Evolutionary conservation across 2,329 filamentous ascomycete species (phyloP).

Genomic region (Mycosphaerella arachidis): DNA sequence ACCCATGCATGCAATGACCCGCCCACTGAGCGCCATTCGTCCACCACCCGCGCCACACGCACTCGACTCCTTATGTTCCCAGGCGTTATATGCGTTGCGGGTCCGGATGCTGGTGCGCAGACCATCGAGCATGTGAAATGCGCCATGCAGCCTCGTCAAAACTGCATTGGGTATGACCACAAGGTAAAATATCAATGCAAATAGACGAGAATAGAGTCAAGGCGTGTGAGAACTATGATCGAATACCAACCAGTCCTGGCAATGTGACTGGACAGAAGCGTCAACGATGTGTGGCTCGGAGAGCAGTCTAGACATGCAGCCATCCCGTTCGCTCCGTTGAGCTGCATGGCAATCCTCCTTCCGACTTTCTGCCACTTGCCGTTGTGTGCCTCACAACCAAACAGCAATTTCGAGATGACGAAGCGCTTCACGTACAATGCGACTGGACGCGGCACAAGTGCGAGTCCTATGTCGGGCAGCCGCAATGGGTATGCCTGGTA

Average conservation of each 20-base stretch:
- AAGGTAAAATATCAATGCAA: not conserved
- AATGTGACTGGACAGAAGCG: not conserved
- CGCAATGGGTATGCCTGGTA: not conserved
- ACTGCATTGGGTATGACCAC: not conserved
- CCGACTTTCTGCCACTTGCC: not conserved
- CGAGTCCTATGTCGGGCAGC: not conserved
- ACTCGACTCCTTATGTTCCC: not conserved
- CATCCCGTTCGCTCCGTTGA: not conserved
- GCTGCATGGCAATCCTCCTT: constrained; percentile 2
- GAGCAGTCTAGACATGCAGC: not conserved
- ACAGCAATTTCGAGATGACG: constrained; percentile 7
- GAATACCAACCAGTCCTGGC: not conserved
- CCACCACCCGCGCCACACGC: not conserved
- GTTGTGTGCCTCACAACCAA: constrained; percentile 1
- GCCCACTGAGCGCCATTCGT: not conserved
- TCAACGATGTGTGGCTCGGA: not conserved
- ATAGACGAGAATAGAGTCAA: not conserved
- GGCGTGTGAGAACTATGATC: not conserved
- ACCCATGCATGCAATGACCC: not conserved
- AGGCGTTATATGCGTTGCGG: not conserved
- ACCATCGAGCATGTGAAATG: not conserved
- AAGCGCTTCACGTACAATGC: not conserved
- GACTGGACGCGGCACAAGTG: not conserved
- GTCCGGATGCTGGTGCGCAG: not conserved
- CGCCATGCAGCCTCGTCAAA: not conserved